These are phyloP conservation scores for Piedraia hortae DNA, from an alignment of 2,329 filamentous ascomycete genomes.

Conservation along the genomic window DNA sequence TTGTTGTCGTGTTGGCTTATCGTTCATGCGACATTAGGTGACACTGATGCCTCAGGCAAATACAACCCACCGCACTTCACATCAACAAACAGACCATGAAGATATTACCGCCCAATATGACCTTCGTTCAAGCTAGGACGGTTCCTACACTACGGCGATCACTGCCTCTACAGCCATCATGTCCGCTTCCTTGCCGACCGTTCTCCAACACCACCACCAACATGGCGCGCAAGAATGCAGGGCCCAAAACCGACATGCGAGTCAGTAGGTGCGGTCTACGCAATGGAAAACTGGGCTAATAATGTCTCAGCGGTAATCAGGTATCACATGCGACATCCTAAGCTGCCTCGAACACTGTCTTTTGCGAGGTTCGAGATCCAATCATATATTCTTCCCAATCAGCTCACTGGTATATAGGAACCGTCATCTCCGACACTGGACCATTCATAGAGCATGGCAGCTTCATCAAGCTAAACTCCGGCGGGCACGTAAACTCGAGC, in stretches of 20 bases:
- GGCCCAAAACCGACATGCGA: constrained; percentile 11
- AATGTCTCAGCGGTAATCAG: constrained; percentile 28
- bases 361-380: constrained; percentile 34
- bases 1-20: too few relatives aligned
- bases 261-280: constrained; percentile 6
- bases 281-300: constrained; percentile 3
- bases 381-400: not conserved
- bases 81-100: too few relatives aligned
- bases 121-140: too few relatives aligned
- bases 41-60: too few relatives aligned
- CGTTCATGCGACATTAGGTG: too few relatives aligned
- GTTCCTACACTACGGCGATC: too few relatives aligned
- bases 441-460: constrained; percentile 88
- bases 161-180: too few relatives aligned
- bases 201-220: constrained; percentile 17
- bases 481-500: constrained; percentile 34
- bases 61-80: too few relatives aligned
- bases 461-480: constrained; percentile 46
- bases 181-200: too few relatives aligned
- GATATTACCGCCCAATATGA: too few relatives aligned
- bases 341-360: constrained; percentile 49
- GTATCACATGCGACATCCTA: constrained; percentile 41
- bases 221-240: constrained; percentile 8
- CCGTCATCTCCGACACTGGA: constrained; percentile 84
- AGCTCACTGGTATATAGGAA: constrained; percentile 15